Evolutionary conservation across 495 filamentous ascomycete species (phyloP).

Genomic region (Neurospora tetrasperma): DNA sequence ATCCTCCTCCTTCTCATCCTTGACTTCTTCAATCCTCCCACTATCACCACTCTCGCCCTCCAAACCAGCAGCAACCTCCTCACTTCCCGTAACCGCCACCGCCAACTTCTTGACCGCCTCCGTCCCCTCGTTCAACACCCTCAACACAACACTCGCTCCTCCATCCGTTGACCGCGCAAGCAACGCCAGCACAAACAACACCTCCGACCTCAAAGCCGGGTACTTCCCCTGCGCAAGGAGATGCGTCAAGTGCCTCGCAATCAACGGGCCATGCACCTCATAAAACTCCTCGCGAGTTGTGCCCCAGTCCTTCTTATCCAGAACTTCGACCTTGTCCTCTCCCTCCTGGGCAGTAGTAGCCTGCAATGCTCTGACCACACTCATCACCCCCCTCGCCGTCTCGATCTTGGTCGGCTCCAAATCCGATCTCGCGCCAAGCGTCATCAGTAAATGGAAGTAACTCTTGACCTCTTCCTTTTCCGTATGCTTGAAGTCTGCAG

Average conservation of each 20-base stretch:
- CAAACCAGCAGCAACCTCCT: neutral
- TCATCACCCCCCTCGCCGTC: constrained; percentile 54
- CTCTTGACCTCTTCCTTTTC: neutral
- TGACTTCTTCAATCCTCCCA: neutral
- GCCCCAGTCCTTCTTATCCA: neutral
- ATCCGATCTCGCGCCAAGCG: constrained; percentile 48
- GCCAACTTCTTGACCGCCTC: neutral
- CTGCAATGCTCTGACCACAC: constrained; percentile 52
- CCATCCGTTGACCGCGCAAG: constrained; percentile 47
- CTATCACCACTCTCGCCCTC: neutral
- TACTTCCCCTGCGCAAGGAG: constrained; percentile 61
- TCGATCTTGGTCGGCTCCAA: constrained; percentile 62
- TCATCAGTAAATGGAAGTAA: constrained; percentile 40
- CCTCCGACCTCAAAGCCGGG: constrained; percentile 60
- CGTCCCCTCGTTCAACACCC: constrained; percentile 40
- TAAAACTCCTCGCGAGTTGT: constrained; percentile 20
- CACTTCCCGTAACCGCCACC: neutral
- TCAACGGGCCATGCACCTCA: constrained; percentile 29
- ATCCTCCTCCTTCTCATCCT: constrained; percentile 12
- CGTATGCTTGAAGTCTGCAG: constrained; percentile 8
- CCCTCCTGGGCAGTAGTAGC: constrained; percentile 3
- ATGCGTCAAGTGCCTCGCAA: constrained; percentile 46
- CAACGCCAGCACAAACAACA: constrained; percentile 63
- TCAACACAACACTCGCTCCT: constrained; percentile 42
- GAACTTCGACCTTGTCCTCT: neutral